Evolutionary conservation across 805 yeast species (phyloP).

Genomic region (Allodekkera sacchari): DNA sequence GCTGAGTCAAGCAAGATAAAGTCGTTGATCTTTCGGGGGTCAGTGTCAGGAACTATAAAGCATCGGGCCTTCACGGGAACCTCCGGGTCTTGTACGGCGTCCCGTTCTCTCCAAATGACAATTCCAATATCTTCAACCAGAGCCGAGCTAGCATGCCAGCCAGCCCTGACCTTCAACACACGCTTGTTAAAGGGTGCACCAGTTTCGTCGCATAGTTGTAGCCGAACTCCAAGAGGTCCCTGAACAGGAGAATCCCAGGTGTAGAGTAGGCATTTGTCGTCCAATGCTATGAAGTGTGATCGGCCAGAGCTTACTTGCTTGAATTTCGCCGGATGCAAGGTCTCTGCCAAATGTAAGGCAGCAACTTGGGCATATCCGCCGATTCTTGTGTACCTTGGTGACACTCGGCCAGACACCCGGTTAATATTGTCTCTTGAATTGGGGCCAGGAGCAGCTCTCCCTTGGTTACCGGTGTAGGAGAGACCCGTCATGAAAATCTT

Average conservation of each 20-base stretch:
- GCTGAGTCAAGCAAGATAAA: conserved; percentile 46
- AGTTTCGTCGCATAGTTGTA: conserved; percentile 29
- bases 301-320: conserved; percentile 40
- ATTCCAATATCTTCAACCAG: conserved; percentile 43
- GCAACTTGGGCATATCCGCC: too few relatives aligned
- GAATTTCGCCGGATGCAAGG: conserved; percentile 15
- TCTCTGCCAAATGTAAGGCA: too few relatives aligned
- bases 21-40: conserved; percentile 38
- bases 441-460: conserved; percentile 4
- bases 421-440: too few relatives aligned
- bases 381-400: too few relatives aligned
- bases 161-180: conserved; percentile 46
- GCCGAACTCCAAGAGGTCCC: conserved; percentile 31
- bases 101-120: conserved; percentile 41
- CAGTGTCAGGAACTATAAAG: conserved; percentile 25
- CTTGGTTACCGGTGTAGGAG: conserved; percentile 1
- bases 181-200: conserved; percentile 13
- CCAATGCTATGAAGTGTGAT: conserved; percentile 54
- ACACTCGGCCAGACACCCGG: too few relatives aligned
- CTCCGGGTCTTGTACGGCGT: conserved; percentile 16
- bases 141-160: conserved; percentile 57
- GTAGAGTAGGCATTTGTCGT: conserved; percentile 39
- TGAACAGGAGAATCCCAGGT: conserved; percentile 50
- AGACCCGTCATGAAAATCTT: conserved; percentile 46
- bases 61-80: conserved; percentile 30